Base-by-base conservation (phyloP, 495 filamentous ascomycete genomes). In the Lepidopterella palustris region DNA sequence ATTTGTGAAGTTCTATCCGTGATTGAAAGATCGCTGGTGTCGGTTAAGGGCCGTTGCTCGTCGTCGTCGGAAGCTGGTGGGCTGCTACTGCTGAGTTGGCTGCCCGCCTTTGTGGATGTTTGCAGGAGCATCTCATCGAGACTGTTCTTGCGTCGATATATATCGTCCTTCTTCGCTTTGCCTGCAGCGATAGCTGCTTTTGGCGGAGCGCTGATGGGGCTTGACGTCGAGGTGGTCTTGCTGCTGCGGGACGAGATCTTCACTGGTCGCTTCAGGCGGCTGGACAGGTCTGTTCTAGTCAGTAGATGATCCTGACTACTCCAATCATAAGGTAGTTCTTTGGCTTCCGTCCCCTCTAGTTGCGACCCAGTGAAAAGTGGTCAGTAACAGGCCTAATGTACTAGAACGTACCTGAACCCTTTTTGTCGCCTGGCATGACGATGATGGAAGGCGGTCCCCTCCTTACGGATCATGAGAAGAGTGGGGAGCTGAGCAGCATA, bases 161-260 rank as follows among this genome's bases (percentile, higher is more conserved):
- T 3, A 23, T 68, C 65, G 2, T 68, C 65, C 29, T 64, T 68
- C 48, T 61, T 68, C 2, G 49, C 24, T 47, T 64, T 64, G 9
- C 26, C 48, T 18, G 55, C 15, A 15, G 55, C 59, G 27, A 64
- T 45, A 11, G 61, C 65, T 11, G 61, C 61, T 45, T 62, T 61
- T 6, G 65, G 65, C 2, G 65, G 61, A 11, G 61, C 52, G 27
- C 35, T 64, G 27, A 64, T 62, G 18, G 32, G 28, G 27, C 52
- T 54, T 10, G 52, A 18, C 18, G 40, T 18, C 11, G 54, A 26
- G 24, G 63, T 24, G 15, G 55, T 13, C 55, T 66, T 66, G 28
- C 59, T 28, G 27, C 24, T 52, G 11, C 56, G 55, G 9, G 54
- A 57, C 15, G 40, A 10, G 13, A 40, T 25, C 28, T 63, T 63